Evolutionary conservation across 164 flowering plant genomes (phyloP).

Genomic region (Kalanchoe fedtschenkoi): DNA sequence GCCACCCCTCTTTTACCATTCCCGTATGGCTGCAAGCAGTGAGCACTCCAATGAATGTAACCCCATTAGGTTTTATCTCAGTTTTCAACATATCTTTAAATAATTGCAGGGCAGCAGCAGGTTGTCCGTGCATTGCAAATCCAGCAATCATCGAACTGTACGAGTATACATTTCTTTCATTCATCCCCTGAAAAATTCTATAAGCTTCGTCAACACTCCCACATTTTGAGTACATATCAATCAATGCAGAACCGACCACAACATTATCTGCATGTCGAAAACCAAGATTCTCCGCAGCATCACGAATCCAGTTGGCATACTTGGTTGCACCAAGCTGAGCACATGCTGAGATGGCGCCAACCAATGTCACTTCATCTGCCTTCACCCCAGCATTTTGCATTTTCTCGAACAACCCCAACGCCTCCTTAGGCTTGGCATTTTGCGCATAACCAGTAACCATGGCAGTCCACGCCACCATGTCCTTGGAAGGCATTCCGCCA

Average conservation of each 20-base stretch:
- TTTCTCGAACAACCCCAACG: constrained; percentile 20
- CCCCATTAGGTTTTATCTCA: constrained; percentile 23
- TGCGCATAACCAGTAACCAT: constrained; percentile 35
- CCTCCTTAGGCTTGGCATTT: constrained; percentile 28
- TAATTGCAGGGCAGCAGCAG: constrained; percentile 19
- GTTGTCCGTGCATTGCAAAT: constrained; percentile 28
- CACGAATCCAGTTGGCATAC: constrained; percentile 23
- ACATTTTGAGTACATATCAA: constrained; percentile 40
- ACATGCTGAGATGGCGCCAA: constrained; percentile 32
- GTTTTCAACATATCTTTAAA: constrained; percentile 24
- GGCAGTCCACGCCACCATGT: constrained; percentile 39
- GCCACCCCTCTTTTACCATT: constrained; percentile 23
- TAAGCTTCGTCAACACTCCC: constrained; percentile 24
- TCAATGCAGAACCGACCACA: constrained; percentile 28
- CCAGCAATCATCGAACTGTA: constrained; percentile 35
- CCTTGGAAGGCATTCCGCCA: constrained; percentile 22
- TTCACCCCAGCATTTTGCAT: constrained; percentile 22
- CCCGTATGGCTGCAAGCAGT: constrained; percentile 30
- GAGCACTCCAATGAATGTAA: constrained; percentile 28
- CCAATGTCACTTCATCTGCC: constrained; percentile 26
- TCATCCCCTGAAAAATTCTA: constrained; percentile 19
- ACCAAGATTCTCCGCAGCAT: constrained; percentile 18
- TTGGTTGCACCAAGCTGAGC: constrained; percentile 29
- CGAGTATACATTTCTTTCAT: constrained; percentile 25
- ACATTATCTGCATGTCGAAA: constrained; percentile 14